These are phyloP conservation scores for Ceratopteris richardii DNA, from an alignment of 75 land plant species.

Conservation along the genomic window DNA sequence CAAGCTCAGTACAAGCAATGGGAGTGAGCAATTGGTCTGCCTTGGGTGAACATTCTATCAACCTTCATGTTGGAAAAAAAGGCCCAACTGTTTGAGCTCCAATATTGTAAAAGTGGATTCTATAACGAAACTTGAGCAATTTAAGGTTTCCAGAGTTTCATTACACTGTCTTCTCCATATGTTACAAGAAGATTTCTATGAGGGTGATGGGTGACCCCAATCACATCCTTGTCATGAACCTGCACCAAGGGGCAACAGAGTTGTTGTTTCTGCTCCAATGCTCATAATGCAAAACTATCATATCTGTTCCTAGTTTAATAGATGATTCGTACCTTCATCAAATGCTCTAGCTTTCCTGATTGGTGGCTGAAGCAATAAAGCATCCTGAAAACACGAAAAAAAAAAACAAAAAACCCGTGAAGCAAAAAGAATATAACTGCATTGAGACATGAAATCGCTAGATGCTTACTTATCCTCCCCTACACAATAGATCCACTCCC, in stretches of 20 bases:
- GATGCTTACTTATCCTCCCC: conserved; percentile 82
- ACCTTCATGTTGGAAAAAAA: too few relatives aligned
- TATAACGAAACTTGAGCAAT: too few relatives aligned
- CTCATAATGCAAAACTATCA: too few relatives aligned
- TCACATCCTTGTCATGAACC: conserved; percentile 94
- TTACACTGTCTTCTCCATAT: conserved; percentile 73
- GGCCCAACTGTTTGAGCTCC: too few relatives aligned
- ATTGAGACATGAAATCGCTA: neutral
- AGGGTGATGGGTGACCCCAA: conserved; percentile 90
- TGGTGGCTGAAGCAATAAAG: conserved; percentile 95
- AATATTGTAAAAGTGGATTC: too few relatives aligned
- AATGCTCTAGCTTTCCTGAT: conserved; percentile 94
- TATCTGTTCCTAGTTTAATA: too few relatives aligned
- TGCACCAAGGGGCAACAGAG: conserved; percentile 13
- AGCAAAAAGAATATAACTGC: too few relatives aligned
- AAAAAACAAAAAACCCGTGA: neutral
- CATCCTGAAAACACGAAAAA: conserved; percentile 47
- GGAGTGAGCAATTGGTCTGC: too few relatives aligned
- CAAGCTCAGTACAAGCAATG: too few relatives aligned
- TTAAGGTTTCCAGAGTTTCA: conserved; percentile 96
- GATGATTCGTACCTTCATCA: conserved; percentile 64
- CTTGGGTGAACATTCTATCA: too few relatives aligned
- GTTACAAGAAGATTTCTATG: conserved; percentile 86
- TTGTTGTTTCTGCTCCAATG: too few relatives aligned
- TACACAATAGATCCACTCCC: conserved; percentile 97